Evolutionary conservation across 2,329 filamentous ascomycete species (phyloP), one percentile per base, ranked within the genome.

Genomic region (Mariannaea elegans): DNA sequence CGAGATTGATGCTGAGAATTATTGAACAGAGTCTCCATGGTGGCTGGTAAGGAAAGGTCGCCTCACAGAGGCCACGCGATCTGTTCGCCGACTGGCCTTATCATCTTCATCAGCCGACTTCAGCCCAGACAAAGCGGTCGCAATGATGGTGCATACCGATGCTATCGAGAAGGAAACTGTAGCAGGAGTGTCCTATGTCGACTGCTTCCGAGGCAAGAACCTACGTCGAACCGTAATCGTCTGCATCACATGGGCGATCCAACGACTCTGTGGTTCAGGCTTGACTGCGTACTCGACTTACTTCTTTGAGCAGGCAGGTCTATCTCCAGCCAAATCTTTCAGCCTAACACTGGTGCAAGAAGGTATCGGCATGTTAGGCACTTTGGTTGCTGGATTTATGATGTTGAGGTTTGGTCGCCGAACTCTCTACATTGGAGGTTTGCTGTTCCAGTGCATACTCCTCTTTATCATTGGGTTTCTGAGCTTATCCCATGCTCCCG

Each of bases 21-120:
- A 27, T 6, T 27, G 24, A 27, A 27, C 24, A 27, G 81, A 83
- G 61, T 81, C 78, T 2, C 81, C 81, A 1, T 83, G 81, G 80
- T 83, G 78, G 77, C 75, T 81, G 5, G 77, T 83, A 9, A 77
- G 81, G 4, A 70, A 73, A 5, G 78, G 75, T 1, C 73, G 74
- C 10, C 58, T 75, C 3, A 75, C 77, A 3, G 76, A 78, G 2
- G 81, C 75, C 16, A 76, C 76, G 62, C 56, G 64, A 4, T 74
- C 78, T 0, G 63, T 83, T 0, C 61, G 69, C 32, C 73, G 78
- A 4, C 74, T 41, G 16, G 16, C 16, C 7, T 84, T 16, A 77
- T 77, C 7, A 71, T 64, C 6, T 73, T 81, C 21, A 81, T 73
- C 62, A 62, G 72, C 7, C 6, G 24, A 27, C 24, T 27, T 27